Conservation (phyloP, 257 asterid genomes). For the Solanum sitiens region DNA sequence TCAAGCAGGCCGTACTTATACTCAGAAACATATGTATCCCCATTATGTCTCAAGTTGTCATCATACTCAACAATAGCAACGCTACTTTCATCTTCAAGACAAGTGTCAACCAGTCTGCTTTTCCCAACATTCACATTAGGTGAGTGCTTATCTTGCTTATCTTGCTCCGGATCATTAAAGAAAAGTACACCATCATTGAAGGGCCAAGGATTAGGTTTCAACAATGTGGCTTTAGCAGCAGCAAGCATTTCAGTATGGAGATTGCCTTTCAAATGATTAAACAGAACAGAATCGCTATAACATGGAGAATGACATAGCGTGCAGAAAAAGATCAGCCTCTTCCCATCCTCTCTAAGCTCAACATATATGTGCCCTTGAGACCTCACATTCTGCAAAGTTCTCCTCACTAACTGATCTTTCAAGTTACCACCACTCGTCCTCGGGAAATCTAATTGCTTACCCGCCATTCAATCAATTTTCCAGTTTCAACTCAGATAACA, state of each 20-base stretch:
- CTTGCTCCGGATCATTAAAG: slow-evolving; percentile 44
- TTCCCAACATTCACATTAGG: slow-evolving; percentile 12
- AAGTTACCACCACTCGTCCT: slow-evolving; percentile 26
- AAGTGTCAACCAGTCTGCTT: slow-evolving; percentile 11
- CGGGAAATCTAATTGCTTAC: slow-evolving; percentile 43
- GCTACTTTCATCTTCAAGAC: slow-evolving; percentile 9
- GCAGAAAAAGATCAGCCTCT: slow-evolving; percentile 72
- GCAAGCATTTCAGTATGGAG: slow-evolving; percentile 61
- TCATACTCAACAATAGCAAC: slow-evolving; percentile 51
- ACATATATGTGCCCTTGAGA: slow-evolving; percentile 75
- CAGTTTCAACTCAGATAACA: background rate
- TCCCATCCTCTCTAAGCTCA: slow-evolving; percentile 88
- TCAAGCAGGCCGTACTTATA: slow-evolving; percentile 7
- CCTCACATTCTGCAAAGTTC: slow-evolving; percentile 56
- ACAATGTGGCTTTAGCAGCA: slow-evolving; percentile 59
- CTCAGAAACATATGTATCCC: background rate
- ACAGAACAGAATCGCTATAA: slow-evolving; percentile 57
- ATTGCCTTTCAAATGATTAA: slow-evolving; percentile 65
- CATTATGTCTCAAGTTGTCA: slow-evolving; percentile 8
- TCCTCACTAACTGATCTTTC: slow-evolving; percentile 64
- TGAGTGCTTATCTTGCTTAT: slow-evolving; percentile 4
- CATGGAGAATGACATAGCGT: slow-evolving; percentile 76
- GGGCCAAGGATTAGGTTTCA: slow-evolving; percentile 93
- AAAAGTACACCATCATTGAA: slow-evolving; percentile 80
- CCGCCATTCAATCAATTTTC: slow-evolving; percentile 27